Evolutionary conservation across 768 basidiomycete genomes (phyloP).

Genomic region (Russula dissimulans): DNA sequence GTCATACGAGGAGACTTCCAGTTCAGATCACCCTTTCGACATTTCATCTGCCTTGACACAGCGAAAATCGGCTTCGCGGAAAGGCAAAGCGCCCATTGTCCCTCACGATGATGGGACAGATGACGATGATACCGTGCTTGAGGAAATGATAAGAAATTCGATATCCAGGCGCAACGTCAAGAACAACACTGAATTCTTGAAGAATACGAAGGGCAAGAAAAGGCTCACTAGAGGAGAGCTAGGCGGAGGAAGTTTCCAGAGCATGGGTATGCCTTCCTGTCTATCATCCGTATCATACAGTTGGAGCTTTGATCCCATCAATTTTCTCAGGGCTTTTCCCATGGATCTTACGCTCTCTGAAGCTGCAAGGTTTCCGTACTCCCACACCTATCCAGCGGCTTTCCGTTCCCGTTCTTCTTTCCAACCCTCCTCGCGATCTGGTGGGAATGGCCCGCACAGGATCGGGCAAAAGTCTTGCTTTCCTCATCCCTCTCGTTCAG

Average conservation of each 20-base stretch:
- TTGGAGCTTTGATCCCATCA: not conserved
- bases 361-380: constrained; percentile 86
- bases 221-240: constrained; percentile 67
- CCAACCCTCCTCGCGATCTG: constrained; percentile 81
- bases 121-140: constrained; percentile 43
- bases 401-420: constrained; percentile 75
- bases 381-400: constrained; percentile 96
- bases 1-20: constrained; percentile 3
- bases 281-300: not conserved
- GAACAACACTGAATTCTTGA: constrained; percentile 65
- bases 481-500: constrained; percentile 86
- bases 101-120: constrained; percentile 31
- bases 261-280: constrained; percentile 62
- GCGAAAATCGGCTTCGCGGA: not conserved
- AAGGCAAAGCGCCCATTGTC: not conserved
- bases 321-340: constrained; percentile 62
- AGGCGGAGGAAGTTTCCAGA: constrained; percentile 92
- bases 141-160: constrained; percentile 55
- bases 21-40: constrained; percentile 41
- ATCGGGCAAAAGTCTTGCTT: constrained; percentile 95
- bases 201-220: constrained; percentile 64
- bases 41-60: constrained; percentile 52
- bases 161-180: constrained; percentile 67
- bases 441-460: constrained; percentile 99
- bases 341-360: constrained; percentile 71